phyloP scores from a whole-genome alignment of 352 stramenopile genomes.

The Pythium rhizo-oryzae region DNA sequence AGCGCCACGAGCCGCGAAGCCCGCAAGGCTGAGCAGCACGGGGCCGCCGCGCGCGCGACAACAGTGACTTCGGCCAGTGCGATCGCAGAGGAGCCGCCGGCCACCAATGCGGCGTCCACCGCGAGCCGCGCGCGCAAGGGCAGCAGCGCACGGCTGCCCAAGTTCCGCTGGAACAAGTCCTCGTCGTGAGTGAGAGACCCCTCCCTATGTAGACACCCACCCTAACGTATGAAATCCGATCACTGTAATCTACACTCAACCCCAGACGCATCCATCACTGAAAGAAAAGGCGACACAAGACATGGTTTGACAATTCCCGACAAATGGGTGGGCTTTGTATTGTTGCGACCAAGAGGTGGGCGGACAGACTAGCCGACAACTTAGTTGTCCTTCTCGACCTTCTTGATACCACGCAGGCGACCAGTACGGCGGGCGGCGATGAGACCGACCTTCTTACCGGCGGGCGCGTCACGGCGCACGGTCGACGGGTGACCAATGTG shows the following conservation, averaged over 20 bases:
- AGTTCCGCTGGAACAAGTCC: conserved; percentile 46
- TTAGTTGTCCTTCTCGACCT: conserved; percentile 93
- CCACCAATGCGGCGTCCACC: background rate
- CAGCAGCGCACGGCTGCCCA: conserved; percentile 24
- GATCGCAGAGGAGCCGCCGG: background rate
- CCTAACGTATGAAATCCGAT: background rate
- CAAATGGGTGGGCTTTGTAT: conserved; percentile 18
- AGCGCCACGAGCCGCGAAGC: conserved; percentile 7
- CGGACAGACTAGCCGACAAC: conserved; percentile 18
- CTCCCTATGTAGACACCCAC: background rate
- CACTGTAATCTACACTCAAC: background rate
- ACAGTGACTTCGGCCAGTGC: background rate
- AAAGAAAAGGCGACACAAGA: conserved; percentile 23
- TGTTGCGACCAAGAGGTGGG: conserved; percentile 8
- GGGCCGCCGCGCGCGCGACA: background rate
- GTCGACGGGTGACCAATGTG: conserved; percentile 99
- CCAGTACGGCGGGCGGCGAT: conserved; percentile 97
- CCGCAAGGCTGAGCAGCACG: background rate
- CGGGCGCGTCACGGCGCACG: conserved; percentile 91
- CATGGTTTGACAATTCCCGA: conserved; percentile 21
- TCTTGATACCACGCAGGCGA: conserved; percentile 98
- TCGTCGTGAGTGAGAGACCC: conserved; percentile 19
- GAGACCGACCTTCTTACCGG: conserved; percentile 99
- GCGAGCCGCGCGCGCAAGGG: conserved; percentile 1
- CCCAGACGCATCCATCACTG: background rate